Percentiles rank a stretch among this genome's conserved stretches.
phyloP scores from a whole-genome alignment of 371 early-diverging fungal genomes.

The Mortierella sp. region DNA sequence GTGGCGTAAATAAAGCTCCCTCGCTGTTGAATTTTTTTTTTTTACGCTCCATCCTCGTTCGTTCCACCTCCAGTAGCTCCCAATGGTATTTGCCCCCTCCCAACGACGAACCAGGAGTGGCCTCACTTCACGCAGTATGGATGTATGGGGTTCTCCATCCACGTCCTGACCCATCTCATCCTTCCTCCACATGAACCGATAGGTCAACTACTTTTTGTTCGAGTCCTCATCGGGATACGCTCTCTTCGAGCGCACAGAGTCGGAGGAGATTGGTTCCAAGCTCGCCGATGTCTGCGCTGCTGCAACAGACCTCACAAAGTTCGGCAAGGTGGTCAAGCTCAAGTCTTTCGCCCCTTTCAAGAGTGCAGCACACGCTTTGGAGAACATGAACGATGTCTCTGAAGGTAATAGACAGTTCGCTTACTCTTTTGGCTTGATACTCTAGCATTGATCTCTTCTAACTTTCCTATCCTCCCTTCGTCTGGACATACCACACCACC shows the following conservation, averaged over 20 bases:
- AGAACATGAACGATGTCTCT: conserved; percentile 96
- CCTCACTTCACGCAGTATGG: no score
- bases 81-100: no score
- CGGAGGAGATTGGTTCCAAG: conserved; percentile 96
- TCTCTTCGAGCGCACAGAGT: conserved; percentile 93
- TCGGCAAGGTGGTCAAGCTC: conserved; percentile 91
- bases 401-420: conserved; percentile 75
- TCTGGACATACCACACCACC: not conserved
- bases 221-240: conserved; percentile 98
- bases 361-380: conserved; percentile 96
- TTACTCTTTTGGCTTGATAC: no score
- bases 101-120: no score
- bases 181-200: not conserved
- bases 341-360: conserved; percentile 97
- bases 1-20: no score
- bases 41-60: no score
- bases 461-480: not conserved
- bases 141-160: no score
- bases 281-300: conserved; percentile 88
- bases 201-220: conserved; percentile 82
- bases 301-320: conserved; percentile 88
- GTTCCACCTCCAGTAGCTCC: no score
- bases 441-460: no score
- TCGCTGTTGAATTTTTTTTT: no score
- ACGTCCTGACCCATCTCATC: not conserved